These are phyloP conservation scores for Oryza meyeriana DNA, from an alignment of 176 grass and related monocot genomes.

Conservation along the genomic window DNA sequence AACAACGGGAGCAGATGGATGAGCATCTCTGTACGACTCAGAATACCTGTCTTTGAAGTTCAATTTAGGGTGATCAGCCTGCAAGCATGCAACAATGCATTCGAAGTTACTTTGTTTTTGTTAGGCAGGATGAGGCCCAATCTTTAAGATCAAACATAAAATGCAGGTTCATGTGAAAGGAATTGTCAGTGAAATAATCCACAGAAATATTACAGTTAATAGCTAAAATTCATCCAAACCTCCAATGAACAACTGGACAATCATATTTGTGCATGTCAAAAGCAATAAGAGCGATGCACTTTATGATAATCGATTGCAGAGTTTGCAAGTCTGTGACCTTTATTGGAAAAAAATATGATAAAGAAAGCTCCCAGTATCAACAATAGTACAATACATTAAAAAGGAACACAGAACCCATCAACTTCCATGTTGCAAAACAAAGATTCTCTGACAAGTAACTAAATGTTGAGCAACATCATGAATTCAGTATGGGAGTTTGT, in stretches of 20 bases:
- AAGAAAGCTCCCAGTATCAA: not conserved
- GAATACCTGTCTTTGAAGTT: constrained; percentile 78
- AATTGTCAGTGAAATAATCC: not conserved
- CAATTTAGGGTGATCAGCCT: constrained; percentile 54
- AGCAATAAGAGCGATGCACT: not conserved
- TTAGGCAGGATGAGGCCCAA: not conserved
- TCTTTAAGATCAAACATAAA: not conserved
- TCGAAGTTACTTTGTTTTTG: not conserved
- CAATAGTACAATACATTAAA: not conserved
- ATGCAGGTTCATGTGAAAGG: not conserved
- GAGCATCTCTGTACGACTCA: constrained; percentile 68
- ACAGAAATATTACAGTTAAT: not conserved
- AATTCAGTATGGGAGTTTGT: not conserved
- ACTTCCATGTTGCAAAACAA: not conserved
- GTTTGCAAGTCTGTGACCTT: not conserved
- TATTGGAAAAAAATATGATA: not conserved
- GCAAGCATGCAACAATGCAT: constrained; percentile 18
- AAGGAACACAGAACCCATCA: not conserved
- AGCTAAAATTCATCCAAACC: not conserved
- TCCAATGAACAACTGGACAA: not conserved
- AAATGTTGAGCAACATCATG: not conserved
- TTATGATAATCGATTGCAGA: not conserved
- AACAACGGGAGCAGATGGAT: constrained; percentile 55
- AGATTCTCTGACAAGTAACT: not conserved
- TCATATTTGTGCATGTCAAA: not conserved